Percentiles rank a stretch among this genome's conserved stretches.
Evolutionary conservation across 208 protist species (phyloP).

Genomic region (Balamuthia mandrillaris): DNA sequence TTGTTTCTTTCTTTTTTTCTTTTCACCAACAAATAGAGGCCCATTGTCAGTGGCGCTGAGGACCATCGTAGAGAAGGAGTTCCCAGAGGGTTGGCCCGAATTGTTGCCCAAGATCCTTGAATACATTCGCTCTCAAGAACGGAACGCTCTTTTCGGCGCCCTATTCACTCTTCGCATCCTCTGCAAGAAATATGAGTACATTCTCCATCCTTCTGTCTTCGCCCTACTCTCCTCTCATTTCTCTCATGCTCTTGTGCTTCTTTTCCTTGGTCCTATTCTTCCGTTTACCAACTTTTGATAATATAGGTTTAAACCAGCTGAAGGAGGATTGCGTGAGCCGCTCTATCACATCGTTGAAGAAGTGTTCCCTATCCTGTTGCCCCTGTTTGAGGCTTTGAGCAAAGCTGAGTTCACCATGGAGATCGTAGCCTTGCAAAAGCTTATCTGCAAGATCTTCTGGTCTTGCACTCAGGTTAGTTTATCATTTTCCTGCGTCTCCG

Average conservation of each 20-base stretch:
- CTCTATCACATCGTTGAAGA: constrained; percentile 8
- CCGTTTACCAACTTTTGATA: too few species aligned
- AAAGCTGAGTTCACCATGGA: background rate
- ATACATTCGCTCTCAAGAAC: background rate
- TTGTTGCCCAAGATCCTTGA: background rate
- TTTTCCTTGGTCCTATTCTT: too few species aligned
- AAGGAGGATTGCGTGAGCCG: constrained; percentile 11
- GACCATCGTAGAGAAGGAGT: background rate
- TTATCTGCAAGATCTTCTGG: constrained; percentile 25
- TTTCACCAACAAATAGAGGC: background rate
- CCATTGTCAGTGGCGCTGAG: background rate
- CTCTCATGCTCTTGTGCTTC: too few species aligned
- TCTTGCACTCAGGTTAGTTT: background rate
- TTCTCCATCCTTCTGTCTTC: too few species aligned
- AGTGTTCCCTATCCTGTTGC: background rate
- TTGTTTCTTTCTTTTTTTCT: background rate
- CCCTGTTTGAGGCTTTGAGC: background rate
- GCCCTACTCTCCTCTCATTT: too few species aligned
- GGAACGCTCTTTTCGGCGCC: background rate
- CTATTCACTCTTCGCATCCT: constrained; percentile 8
- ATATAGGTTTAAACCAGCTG: background rate
- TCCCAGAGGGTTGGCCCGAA: background rate
- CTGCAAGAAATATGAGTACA: constrained; percentile 26
- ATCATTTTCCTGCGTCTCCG: background rate
- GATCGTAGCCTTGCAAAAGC: background rate